Conservation (phyloP, 208 protist genomes). For the Leishmania major region DNA sequence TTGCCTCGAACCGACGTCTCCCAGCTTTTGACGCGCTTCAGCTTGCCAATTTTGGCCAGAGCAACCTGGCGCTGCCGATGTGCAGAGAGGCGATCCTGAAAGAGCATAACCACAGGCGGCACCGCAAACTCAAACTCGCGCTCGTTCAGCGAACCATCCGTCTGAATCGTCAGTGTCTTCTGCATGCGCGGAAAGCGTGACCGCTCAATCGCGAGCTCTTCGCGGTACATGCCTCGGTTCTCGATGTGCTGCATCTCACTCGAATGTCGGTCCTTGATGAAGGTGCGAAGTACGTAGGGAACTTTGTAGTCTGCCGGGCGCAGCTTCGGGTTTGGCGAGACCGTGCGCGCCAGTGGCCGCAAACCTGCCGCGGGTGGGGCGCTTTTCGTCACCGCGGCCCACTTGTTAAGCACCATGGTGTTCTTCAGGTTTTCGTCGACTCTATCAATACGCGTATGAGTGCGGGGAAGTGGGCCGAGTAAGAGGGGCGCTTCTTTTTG, state of each 20-base stretch:
- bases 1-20: slow-evolving; percentile 47
- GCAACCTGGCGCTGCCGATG: slow-evolving; percentile 82
- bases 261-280: slow-evolving; percentile 86
- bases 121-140: slow-evolving; percentile 89
- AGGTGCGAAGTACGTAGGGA: slow-evolving; percentile 83
- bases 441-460: no score
- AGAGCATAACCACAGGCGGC: slow-evolving; percentile 81
- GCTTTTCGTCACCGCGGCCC: slow-evolving; percentile 84
- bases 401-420: slow-evolving; percentile 88
- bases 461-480: neutral
- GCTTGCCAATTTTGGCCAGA: slow-evolving; percentile 82
- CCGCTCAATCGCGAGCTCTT: slow-evolving; percentile 90
- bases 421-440: no score
- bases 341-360: slow-evolving; percentile 52
- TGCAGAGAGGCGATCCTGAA: slow-evolving; percentile 82
- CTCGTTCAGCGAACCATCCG: slow-evolving; percentile 88
- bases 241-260: slow-evolving; percentile 90
- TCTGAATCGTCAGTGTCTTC: slow-evolving; percentile 84
- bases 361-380: slow-evolving; percentile 68
- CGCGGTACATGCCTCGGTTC: slow-evolving; percentile 89
- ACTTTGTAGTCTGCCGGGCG: slow-evolving; percentile 83
- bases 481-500: neutral
- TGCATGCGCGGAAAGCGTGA: slow-evolving; percentile 79
- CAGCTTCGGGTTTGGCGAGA: slow-evolving; percentile 70
- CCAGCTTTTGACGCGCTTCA: slow-evolving; percentile 73